Base-by-base conservation (phyloP, 176 grass and related monocot genomes). In the Olyra latifolia region DNA sequence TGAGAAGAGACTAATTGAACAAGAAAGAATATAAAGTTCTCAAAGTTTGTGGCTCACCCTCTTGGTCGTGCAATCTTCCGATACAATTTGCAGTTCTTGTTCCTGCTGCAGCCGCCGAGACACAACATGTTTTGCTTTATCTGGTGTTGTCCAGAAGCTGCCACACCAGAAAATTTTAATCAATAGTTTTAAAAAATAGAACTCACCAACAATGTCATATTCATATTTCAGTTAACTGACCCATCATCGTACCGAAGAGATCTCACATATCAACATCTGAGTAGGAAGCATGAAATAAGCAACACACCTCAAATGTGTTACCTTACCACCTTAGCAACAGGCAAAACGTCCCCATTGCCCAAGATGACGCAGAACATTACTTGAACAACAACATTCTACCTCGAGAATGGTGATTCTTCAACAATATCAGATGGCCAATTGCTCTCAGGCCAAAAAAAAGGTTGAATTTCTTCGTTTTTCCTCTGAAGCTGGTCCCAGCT, bases 21-120 rank as follows among this genome's bases (percentile, higher is more conserved):
- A 14, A 55, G 10, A 55, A 30, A 75, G 74, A 64, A 74, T 38
- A 48, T 15, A 39, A 60, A 59, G 35, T 62, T 58, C 55, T 40
- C 32, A 38, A 50, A 38, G 49, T 58, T 69, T 20, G 38, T 11
- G 52, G 72, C 84, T 1, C 32, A 97, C 94, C 79, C 85, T 92
- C 77, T 97, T 97, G 48, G 82, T 84, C 54, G 77, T 71, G 72
- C 91, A 94, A 80, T 92, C 89, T 70, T 84, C 87, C 41, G 82
- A 89, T 16, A 86, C 77, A 17, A 90, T 80, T 69, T 92, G 66
- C 22, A 97, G 63, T 80, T 92, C 85, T 54, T 88, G 89, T 67
- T 92, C 87, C 46, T 88, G 85, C 75, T 69, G 78, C 63, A 68
- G 75, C 77, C 72, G 62, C 59, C 70, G 78, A 66, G 87, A 91